Evolutionary conservation across 2,329 filamentous ascomycete genomes (phyloP), one percentile per base, ranked within the genome.

Genomic region (Drechslerella dactyloides): DNA sequence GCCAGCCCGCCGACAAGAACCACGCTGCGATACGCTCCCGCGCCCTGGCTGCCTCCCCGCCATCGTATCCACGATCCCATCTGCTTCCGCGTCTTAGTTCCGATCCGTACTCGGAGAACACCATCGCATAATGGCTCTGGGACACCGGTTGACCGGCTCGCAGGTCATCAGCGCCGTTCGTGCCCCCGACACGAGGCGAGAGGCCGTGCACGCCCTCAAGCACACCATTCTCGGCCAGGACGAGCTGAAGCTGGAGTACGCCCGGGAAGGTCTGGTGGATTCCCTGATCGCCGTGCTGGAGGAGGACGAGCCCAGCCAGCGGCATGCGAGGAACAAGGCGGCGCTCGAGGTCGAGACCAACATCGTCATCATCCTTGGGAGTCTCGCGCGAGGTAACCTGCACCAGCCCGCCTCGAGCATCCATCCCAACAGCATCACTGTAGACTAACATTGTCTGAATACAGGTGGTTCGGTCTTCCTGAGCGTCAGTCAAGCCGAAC

Each of bases 211-310:
- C 74, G 83, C 84, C 46, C 82, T 99, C 30, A 97, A 96, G 82
- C 94, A 96, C 79, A 90, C 94, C 74, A 85, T 96, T 53, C 87
- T 96, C 70, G 94, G 94, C 23, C 91, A 97, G 79, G 85, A 89
- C 35, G 88, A 93, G 79, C 88, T 89, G 79, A 99, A 99, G 80
- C 89, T 93, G 80, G 81, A 86, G 64, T 93, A 89, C 83, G 84
- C 97, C 44, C 83, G 83, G 66, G 81, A 86, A 61, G 93, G 93
- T 17, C 83, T 90, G 27, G 80, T 94, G 52, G 84, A 86, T 59
- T 84, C 85, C 35, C 81, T 90, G 54, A 82, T 86, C 27, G 81
- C 82, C 37, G 79, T 86, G 57, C 79, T 89, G 42, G 79, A 80
- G 62, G 66, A 63, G 17, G 59, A 33, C 8, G 27, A 63, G 19